These are phyloP conservation scores for Daldinia childiae DNA, from an alignment of 495 filamentous ascomycete genomes.

Conservation along the genomic window DNA sequence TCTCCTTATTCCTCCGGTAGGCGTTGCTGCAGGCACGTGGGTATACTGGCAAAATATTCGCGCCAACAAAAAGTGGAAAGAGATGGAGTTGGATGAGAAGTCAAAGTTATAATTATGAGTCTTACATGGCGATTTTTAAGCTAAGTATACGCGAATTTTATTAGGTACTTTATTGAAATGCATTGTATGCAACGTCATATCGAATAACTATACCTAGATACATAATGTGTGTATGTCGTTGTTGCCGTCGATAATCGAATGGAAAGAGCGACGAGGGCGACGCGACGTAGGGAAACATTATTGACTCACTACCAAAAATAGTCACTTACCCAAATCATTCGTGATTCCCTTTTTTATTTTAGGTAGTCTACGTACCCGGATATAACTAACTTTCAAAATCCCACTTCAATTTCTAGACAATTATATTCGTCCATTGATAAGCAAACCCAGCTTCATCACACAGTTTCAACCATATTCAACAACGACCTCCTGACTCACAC, in stretches of 20 bases:
- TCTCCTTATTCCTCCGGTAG: conserved; percentile 76
- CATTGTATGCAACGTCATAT: too few species aligned
- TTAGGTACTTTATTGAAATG: too few species aligned
- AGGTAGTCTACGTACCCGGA: neutral
- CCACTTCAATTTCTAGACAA: conserved; percentile 1
- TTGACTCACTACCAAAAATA: neutral
- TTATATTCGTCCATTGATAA: neutral
- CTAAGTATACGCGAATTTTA: neutral
- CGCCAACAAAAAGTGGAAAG: conserved; percentile 74
- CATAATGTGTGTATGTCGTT: neutral
- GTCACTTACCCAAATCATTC: neutral
- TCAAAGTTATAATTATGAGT: conserved; percentile 65
- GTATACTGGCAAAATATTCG: conserved; percentile 72
- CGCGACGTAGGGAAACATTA: neutral
- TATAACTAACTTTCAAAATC: conserved; percentile 2
- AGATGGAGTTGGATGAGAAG: conserved; percentile 70
- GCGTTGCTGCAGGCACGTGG: conserved; percentile 69
- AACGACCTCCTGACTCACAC: neutral
- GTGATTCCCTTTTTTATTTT: neutral
- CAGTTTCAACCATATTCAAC: neutral
- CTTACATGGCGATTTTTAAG: neutral
- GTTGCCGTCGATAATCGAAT: neutral
- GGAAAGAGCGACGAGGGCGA: neutral
- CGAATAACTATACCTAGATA: too few species aligned
- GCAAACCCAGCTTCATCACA: neutral